Percentiles rank a stretch among this genome's conserved stretches.
Evolutionary conservation across 257 asterid species (phyloP).

Genomic region (Anisodus tanguticus): DNA sequence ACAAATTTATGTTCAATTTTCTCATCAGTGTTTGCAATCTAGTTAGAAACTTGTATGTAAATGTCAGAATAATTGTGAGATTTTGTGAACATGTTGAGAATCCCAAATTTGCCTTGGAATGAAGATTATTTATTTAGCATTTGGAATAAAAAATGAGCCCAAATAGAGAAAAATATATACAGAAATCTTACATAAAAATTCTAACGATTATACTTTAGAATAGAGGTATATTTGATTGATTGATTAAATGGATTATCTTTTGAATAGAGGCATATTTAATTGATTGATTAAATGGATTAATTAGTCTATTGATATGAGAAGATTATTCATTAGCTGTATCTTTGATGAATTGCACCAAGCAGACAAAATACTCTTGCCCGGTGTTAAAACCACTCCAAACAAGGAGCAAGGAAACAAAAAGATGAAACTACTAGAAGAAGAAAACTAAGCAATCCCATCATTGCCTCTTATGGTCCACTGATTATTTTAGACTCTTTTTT

Average conservation of each 20-base stretch:
- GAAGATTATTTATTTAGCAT: too few species aligned
- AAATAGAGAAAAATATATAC: too few species aligned
- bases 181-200: too few species aligned
- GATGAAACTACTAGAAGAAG: not conserved
- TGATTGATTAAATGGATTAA: not conserved
- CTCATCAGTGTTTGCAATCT: too few species aligned
- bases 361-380: not conserved
- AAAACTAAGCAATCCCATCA: not conserved
- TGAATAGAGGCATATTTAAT: not conserved
- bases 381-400: not conserved
- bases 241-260: not conserved
- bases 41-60: too few species aligned
- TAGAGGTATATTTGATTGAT: not conserved
- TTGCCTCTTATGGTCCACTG: conserved; percentile 5
- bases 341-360: not conserved
- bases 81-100: too few species aligned
- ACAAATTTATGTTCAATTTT: too few species aligned
- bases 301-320: not conserved
- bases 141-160: too few species aligned
- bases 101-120: too few species aligned
- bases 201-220: too few species aligned
- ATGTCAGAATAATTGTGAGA: too few species aligned
- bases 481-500: conserved; percentile 3
- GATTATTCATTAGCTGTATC: not conserved
- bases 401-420: conserved; percentile 8